phyloP scores from a whole-genome alignment of 495 filamentous ascomycete genomes.

The Neurospora sp. region DNA sequence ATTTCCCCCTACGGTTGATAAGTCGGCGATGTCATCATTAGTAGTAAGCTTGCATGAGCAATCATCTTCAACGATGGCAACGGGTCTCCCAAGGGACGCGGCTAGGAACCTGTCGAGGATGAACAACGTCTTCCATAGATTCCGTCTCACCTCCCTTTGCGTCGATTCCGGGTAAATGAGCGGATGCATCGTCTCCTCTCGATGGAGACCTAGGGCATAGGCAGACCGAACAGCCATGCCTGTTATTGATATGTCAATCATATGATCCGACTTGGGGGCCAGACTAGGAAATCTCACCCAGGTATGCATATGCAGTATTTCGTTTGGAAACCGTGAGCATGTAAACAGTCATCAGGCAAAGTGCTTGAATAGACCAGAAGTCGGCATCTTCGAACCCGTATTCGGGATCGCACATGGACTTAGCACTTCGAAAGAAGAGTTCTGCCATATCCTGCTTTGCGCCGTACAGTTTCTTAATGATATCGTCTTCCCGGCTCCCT shows the following conservation, averaged over 20 bases:
- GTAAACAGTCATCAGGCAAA: constrained; percentile 51
- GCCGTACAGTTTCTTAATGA: constrained; percentile 41
- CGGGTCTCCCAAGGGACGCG: constrained; percentile 48
- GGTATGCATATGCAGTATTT: constrained; percentile 50
- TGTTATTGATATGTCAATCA: constrained; percentile 6
- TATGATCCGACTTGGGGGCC: background rate
- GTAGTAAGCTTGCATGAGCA: constrained; percentile 35
- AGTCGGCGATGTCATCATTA: constrained; percentile 26
- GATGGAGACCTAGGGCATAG: constrained; percentile 49
- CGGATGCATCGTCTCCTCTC: constrained; percentile 45
- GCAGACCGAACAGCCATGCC: constrained; percentile 56
- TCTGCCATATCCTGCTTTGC: constrained; percentile 42
- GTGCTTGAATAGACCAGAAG: constrained; percentile 53
- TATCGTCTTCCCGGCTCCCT: constrained; percentile 34
- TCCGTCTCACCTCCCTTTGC: constrained; percentile 38
- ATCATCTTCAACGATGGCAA: constrained; percentile 52
- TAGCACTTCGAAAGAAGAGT: constrained; percentile 49
- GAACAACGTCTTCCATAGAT: constrained; percentile 52
- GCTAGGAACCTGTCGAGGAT: constrained; percentile 52
- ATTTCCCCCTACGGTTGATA: constrained; percentile 16
- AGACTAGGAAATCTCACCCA: constrained; percentile 29
- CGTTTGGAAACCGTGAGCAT: constrained; percentile 46
- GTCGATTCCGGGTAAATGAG: constrained; percentile 32
- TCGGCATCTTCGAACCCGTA: constrained; percentile 52
- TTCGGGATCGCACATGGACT: constrained; percentile 41